These are phyloP conservation scores for Cercospora janseana DNA, from an alignment of 2,329 filamentous ascomycete genomes.

Conservation along the genomic window DNA sequence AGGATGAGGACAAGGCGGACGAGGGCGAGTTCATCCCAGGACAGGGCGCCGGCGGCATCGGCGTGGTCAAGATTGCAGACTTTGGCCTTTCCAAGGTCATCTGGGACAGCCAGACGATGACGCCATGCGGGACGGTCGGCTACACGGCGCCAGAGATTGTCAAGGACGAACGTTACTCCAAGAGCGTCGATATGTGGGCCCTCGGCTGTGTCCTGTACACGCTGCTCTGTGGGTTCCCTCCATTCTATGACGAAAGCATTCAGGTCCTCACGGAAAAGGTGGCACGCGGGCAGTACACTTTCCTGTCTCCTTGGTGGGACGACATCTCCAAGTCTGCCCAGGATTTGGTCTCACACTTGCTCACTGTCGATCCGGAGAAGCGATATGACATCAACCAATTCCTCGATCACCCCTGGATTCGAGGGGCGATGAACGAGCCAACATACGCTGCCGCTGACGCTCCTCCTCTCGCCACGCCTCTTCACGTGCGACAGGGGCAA, in stretches of 20 bases:
- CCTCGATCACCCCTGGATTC: conserved; percentile 91
- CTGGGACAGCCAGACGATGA: conserved; percentile 98
- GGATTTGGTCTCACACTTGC: conserved; percentile 86
- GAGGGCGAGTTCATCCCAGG: conserved; percentile 89
- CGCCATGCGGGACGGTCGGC: conserved; percentile 95
- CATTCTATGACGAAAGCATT: conserved; percentile 98
- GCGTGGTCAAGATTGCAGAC: conserved; percentile 94
- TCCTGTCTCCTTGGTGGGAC: conserved; percentile 98
- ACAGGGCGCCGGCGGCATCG: conserved; percentile 83
- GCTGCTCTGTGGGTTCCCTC: conserved; percentile 92
- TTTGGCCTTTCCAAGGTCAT: conserved; percentile 97
- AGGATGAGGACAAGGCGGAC: conserved; percentile 95
- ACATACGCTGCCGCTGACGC: conserved; percentile 67
- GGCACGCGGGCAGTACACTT: conserved; percentile 92
- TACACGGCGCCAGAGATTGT: conserved; percentile 99
- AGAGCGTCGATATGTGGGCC: conserved; percentile 99
- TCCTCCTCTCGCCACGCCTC: conserved; percentile 68
- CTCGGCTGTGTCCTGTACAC: conserved; percentile 96
- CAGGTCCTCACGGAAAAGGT: conserved; percentile 97
- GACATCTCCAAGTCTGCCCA: conserved; percentile 94
- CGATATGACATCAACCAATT: conserved; percentile 92
- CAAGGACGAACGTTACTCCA: conserved; percentile 97
- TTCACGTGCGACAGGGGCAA: conserved; percentile 56
- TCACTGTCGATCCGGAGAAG: conserved; percentile 93
- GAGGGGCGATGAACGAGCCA: conserved; percentile 61